These are phyloP conservation scores for Oidiodendron maius DNA, from an alignment of 495 filamentous ascomycete genomes.

Conservation along the genomic window DNA sequence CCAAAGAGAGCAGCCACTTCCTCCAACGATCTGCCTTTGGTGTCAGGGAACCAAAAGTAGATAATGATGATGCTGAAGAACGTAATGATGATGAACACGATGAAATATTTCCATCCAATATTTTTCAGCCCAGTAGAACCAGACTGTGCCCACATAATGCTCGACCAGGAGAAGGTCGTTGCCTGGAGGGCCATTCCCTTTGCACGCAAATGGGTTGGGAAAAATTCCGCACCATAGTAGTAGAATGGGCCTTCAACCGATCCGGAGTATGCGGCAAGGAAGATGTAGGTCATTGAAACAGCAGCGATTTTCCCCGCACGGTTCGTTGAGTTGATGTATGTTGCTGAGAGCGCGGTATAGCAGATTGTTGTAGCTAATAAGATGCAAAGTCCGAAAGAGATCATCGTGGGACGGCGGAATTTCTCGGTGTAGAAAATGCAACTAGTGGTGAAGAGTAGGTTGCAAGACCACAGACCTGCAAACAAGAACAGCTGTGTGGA, in stretches of 20 bases:
- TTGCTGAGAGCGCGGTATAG: neutral
- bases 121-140: neutral
- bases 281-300: neutral
- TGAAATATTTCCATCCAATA: conserved; percentile 2
- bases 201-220: neutral
- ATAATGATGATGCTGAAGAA: neutral
- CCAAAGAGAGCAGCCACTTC: conserved; percentile 7
- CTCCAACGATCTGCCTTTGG: neutral
- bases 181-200: neutral
- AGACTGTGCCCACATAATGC: neutral
- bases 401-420: neutral
- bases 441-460: neutral
- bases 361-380: neutral
- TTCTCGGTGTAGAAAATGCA: neutral
- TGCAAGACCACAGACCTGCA: neutral
- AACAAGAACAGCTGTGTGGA: neutral
- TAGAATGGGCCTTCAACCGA: neutral
- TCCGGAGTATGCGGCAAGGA: neutral
- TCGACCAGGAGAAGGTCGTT: neutral
- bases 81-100: neutral
- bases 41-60: neutral
- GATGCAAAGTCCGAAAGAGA: neutral
- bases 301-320: neutral
- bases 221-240: neutral
- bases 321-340: neutral